These are phyloP conservation scores for Talaromyces sp. DNA, from an alignment of 2,329 filamentous ascomycete species.

Conservation along the genomic window DNA sequence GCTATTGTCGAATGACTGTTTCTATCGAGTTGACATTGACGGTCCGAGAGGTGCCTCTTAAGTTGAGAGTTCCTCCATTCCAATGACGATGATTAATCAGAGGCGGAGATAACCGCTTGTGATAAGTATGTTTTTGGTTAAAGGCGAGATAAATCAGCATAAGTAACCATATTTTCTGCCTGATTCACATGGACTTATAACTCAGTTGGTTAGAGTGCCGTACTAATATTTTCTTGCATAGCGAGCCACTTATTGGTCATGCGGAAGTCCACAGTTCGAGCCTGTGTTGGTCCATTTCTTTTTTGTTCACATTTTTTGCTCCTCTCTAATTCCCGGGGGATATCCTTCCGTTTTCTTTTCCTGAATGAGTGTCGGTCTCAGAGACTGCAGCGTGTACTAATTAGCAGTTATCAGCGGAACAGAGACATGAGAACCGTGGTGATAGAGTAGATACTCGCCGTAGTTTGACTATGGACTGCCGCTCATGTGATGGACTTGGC, in stretches of 20 bases:
- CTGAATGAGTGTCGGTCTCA: not conserved
- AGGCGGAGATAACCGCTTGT: not conserved
- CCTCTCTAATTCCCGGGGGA: no score
- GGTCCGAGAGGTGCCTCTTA: no score
- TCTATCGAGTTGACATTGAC: not conserved
- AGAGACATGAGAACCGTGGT: not conserved
- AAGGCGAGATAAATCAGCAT: no score
- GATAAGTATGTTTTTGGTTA: no score
- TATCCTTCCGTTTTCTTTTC: not conserved
- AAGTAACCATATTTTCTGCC: not conserved
- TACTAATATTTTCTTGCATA: not conserved
- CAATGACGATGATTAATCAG: not conserved
- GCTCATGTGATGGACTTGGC: not conserved
- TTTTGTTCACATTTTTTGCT: not conserved
- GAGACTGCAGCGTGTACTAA: not conserved
- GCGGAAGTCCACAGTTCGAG: slow-evolving; percentile 5
- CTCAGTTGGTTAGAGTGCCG: slow-evolving; percentile 5
- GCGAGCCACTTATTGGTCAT: not conserved
- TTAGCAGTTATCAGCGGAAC: not conserved
- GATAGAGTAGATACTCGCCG: not conserved
- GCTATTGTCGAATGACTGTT: not conserved
- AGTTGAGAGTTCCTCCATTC: not conserved
- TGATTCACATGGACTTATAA: not conserved
- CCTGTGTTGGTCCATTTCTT: slow-evolving; percentile 3
- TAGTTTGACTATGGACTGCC: not conserved